A percentile compares a stretch with the other conserved stretches of the same genome.
phyloP scores from a whole-genome alignment of 2,329 filamentous ascomycete species.

The Ciborinia camelliae region DNA sequence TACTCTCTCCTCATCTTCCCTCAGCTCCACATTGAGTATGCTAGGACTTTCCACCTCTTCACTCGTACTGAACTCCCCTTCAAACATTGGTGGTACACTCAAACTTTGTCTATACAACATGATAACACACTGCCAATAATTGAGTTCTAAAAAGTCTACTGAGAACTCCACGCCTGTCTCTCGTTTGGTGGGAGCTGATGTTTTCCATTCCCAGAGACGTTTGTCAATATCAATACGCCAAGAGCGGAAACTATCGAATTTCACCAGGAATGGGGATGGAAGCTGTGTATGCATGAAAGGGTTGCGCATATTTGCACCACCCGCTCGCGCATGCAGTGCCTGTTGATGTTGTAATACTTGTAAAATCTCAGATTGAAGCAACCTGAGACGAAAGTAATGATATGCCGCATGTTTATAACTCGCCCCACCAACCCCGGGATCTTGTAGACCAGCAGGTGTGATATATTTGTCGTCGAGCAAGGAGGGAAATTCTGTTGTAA shows the following conservation, averaged over 20 bases:
- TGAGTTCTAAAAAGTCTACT: constrained; percentile 84
- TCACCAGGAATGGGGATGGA: constrained; percentile 78
- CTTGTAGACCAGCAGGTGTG: constrained; percentile 70
- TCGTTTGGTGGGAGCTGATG: constrained; percentile 69
- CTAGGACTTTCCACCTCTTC: constrained; percentile 62
- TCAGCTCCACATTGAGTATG: constrained; percentile 60
- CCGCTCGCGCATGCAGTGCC: constrained; percentile 70
- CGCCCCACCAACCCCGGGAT: constrained; percentile 58
- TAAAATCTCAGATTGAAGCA: constrained; percentile 91
- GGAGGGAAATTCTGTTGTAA: constrained; percentile 93
- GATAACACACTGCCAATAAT: constrained; percentile 97
- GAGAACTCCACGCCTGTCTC: constrained; percentile 88
- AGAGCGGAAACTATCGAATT: constrained; percentile 78
- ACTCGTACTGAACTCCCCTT: constrained; percentile 68
- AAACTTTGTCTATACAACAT: constrained; percentile 92
- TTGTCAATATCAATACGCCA: constrained; percentile 88
- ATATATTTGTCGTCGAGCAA: constrained; percentile 85
- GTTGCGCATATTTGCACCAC: constrained; percentile 61
- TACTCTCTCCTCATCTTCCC: constrained; percentile 83
- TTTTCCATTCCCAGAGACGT: constrained; percentile 82
- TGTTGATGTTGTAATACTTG: constrained; percentile 93
- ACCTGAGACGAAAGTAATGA: constrained; percentile 84
- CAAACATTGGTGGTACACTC: constrained; percentile 79
- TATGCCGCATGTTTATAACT: constrained; percentile 90
- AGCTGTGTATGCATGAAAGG: constrained; percentile 74